phyloP scores from a whole-genome alignment of 225 moss, liverwort and hornwort species.

The Neckera pumila region DNA sequence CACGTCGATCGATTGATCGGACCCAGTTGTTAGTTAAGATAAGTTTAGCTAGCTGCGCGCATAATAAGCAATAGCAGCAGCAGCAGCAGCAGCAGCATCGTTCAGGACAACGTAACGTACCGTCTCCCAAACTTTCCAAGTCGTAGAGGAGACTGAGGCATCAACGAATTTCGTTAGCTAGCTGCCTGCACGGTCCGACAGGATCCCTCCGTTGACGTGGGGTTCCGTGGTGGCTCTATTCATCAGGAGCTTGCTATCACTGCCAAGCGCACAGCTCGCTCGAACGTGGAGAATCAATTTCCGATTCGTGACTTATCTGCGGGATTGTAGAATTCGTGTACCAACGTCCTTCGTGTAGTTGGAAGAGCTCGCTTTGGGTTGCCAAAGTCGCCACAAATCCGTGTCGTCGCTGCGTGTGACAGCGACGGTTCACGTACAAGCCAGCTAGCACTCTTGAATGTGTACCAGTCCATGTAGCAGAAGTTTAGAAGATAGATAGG shows the following conservation, averaged over 20 bases:
- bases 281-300: not conserved
- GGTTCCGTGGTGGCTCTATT: not conserved
- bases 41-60: not conserved
- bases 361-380: not conserved
- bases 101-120: not conserved
- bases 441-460: not conserved
- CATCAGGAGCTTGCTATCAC: not conserved
- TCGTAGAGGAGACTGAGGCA: not conserved
- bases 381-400: not conserved
- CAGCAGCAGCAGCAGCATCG: not conserved
- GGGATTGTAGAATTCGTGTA: not conserved
- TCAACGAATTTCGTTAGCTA: not conserved
- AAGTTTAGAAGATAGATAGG: not conserved
- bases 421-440: not conserved
- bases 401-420: not conserved
- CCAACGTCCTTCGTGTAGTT: not conserved
- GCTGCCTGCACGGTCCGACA: not conserved
- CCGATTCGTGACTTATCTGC: not conserved
- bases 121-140: too few species aligned
- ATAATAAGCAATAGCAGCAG: not conserved
- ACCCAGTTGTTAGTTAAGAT: not conserved
- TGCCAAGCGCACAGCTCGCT: not conserved
- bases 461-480: not conserved
- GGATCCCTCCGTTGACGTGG: not conserved
- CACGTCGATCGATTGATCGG: not conserved